Conservation (phyloP, 177 flowering plant genomes). For the Vitis hybrid region DNA sequence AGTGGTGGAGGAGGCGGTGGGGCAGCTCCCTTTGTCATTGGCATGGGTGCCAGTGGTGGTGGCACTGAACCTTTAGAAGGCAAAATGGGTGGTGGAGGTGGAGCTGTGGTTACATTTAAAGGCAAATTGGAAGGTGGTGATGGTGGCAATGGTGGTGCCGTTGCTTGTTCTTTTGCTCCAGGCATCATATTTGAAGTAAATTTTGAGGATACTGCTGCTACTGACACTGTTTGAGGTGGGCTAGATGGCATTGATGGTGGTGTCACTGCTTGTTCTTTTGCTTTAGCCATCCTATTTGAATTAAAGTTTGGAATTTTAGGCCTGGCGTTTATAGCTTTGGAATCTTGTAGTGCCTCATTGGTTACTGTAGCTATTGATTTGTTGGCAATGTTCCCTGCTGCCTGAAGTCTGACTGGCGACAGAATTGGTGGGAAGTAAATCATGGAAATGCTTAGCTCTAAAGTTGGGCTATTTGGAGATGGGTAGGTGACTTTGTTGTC, state of each 20-base stretch:
- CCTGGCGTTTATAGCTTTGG: too few relatives aligned
- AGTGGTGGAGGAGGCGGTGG: constrained; percentile 61
- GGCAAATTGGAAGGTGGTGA: constrained; percentile 18
- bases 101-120: constrained; percentile 10
- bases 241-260: too few relatives aligned
- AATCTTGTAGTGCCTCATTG: too few relatives aligned
- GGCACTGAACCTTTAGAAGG: constrained; percentile 7
- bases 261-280: too few relatives aligned
- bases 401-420: constrained; percentile 1
- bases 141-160: constrained; percentile 11
- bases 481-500: not conserved
- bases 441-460: not conserved
- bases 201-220: too few relatives aligned
- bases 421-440: not conserved
- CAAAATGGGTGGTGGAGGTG: constrained; percentile 34
- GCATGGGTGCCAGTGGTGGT: constrained; percentile 34
- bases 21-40: constrained; percentile 22
- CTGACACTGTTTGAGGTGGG: too few relatives aligned
- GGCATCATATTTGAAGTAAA: too few relatives aligned
- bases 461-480: constrained; percentile 2
- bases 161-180: too few relatives aligned
- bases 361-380: too few relatives aligned
- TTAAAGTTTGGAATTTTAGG: too few relatives aligned
- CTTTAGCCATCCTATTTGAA: too few relatives aligned
- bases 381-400: not conserved